Conservation (phyloP, 495 filamentous ascomycete genomes). For the Neurospora sp. region DNA sequence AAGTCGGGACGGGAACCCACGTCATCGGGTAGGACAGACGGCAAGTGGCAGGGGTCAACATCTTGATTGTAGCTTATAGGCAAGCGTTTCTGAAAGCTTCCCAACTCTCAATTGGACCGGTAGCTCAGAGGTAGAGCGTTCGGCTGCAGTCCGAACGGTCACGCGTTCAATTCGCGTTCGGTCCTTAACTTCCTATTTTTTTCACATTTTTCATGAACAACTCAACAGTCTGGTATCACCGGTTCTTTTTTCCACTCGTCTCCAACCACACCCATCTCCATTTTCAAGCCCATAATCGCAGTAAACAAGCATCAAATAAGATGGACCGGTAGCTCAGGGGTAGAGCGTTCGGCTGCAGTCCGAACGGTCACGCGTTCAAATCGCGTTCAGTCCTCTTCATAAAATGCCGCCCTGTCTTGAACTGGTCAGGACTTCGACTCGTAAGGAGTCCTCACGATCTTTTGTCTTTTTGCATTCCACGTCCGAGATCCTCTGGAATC, state of each 20-base stretch:
- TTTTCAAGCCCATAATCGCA: not conserved
- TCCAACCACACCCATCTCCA: not conserved
- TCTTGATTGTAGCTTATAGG: not conserved
- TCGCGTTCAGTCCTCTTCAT: not conserved
- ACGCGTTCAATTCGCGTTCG: not conserved
- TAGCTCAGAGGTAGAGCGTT: not conserved
- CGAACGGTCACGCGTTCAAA: not conserved
- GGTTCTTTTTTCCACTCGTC: not conserved
- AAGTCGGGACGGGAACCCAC: not conserved
- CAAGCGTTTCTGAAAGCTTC: rapidly evolving
- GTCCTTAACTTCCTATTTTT: not conserved
- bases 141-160: not conserved
- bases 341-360: not conserved
- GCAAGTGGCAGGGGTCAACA: not conserved
- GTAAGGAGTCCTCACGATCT: no score
- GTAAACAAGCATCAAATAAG: no score
- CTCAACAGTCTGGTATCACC: no score
- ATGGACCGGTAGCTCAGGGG: no score
- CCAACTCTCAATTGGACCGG: not conserved
- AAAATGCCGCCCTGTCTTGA: no score
- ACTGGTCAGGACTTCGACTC: no score
- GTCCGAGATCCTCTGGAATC: no score
- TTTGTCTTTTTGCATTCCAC: no score
- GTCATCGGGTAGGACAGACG: not conserved
- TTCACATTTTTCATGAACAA: not conserved